Evolutionary conservation across 2,329 filamentous ascomycete genomes (phyloP), one percentile per base, ranked within the genome.

Genomic region (Verticillium isaacii): DNA sequence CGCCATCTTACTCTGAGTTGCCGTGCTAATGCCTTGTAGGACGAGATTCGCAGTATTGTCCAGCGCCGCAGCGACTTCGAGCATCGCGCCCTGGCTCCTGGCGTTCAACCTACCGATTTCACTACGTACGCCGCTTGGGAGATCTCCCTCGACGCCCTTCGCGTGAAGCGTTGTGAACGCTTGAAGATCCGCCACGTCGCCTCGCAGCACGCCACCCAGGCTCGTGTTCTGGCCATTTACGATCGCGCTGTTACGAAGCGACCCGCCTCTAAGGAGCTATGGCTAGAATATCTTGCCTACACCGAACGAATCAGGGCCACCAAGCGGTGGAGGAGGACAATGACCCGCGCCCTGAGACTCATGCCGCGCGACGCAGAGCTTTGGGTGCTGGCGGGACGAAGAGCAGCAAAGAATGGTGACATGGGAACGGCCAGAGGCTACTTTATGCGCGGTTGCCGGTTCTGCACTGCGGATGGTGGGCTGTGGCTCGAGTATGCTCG

Each of bases 51-150:
- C 65, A 89, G 89, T 56, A 93, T 99, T 66, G 89, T 96, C 59
- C 89, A 89, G 72, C 97, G 95, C 75, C 89, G 95, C 68, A 96
- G 92, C 71, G 91, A 96, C 69, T 96, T 93, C 73, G 95, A 99
- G 75, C 94, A 97, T 77, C 90, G 88, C 62, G 86, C 98, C 67
- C 91, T 97, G 64, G 89, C 92, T 3, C 88, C 92, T 29, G 92
- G 93, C 57, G 88, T 89, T 64, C 85, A 85, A 52, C 85, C 93
- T 0, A 78, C 84, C 63, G 92, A 97, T 73, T 98, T 92, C 78
- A 88, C 91, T 60, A 85, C 88, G 67, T 99, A 98, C 78, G 89
- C 90, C 56, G 86, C 81, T 61, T 90, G 87, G 86, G 88, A 90
- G 70, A 82, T 83, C 65, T 85, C 84, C 32, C 82, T 90, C 62